Conservation (phyloP, 2,329 filamentous ascomycete genomes). For the Fonsecaea pedrosoi region DNA sequence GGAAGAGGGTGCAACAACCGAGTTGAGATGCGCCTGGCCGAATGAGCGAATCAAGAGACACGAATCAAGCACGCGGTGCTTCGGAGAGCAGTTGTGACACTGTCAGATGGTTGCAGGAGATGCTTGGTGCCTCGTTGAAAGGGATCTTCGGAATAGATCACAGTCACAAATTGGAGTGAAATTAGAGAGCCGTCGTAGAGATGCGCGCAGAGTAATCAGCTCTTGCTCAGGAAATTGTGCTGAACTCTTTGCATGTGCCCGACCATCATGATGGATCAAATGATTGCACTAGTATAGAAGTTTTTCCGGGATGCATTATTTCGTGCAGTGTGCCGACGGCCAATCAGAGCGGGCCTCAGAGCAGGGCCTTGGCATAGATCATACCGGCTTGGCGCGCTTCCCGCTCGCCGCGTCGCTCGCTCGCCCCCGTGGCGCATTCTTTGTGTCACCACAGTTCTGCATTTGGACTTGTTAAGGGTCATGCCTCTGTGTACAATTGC, state of each 20-base stretch:
- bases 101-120: conserved; percentile 15
- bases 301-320: not conserved
- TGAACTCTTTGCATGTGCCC: not conserved
- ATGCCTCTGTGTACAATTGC: not conserved
- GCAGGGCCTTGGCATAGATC: not conserved
- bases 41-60: conserved; percentile 31
- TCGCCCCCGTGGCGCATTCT: conserved; percentile 7
- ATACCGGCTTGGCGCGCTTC: conserved; percentile 5
- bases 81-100: conserved; percentile 19
- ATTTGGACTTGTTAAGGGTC: not conserved
- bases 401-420: not conserved
- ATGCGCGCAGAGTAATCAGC: not conserved
- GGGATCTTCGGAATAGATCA: not conserved
- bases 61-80: conserved; percentile 33
- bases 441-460: conserved; percentile 7
- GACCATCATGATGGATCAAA: not conserved
- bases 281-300: conserved; percentile 2
- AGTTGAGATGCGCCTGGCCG: conserved; percentile 20
- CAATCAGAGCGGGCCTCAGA: not conserved
- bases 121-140: not conserved
- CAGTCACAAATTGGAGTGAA: not conserved
- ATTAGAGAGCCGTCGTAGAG: not conserved
- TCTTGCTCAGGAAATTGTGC: not conserved
- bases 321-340: not conserved
- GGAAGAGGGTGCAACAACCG: conserved; percentile 16